Evolutionary conservation across 139 green algal species (phyloP).

Genomic region (Chlamydomonas applanata): DNA sequence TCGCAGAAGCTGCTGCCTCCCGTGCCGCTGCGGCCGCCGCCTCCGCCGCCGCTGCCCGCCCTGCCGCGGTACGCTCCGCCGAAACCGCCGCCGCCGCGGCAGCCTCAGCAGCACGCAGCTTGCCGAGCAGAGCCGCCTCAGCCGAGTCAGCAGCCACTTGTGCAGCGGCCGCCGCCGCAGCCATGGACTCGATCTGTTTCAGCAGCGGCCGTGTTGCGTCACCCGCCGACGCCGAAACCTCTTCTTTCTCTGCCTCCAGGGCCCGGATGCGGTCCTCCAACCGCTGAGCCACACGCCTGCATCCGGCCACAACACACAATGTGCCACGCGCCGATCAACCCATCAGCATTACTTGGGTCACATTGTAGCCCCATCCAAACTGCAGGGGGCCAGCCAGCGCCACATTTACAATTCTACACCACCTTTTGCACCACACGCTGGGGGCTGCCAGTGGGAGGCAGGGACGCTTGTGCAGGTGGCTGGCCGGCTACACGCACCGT

Average conservation of each 20-base stretch:
- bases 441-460: too few relatives aligned
- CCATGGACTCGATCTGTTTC: slow-evolving; percentile 46
- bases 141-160: slow-evolving; percentile 13
- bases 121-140: slow-evolving; percentile 17
- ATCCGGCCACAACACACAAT: too few relatives aligned
- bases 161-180: slow-evolving; percentile 18
- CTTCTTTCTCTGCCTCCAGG: slow-evolving; percentile 40
- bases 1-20: slow-evolving; percentile 10
- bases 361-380: too few relatives aligned
- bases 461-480: too few relatives aligned
- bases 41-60: slow-evolving; percentile 20
- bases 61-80: slow-evolving; percentile 17
- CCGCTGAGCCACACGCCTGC: slow-evolving; percentile 3
- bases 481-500: too few relatives aligned
- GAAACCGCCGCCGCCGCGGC: slow-evolving; percentile 15
- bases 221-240: slow-evolving; percentile 10
- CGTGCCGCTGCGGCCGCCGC: slow-evolving; percentile 25
- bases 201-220: slow-evolving; percentile 34
- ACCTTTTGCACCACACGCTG: too few relatives aligned
- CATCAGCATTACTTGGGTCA: too few relatives aligned
- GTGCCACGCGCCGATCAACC: too few relatives aligned
- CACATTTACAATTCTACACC: too few relatives aligned
- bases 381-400: too few relatives aligned
- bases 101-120: slow-evolving; percentile 20
- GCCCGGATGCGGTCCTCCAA: slow-evolving; percentile 29